phyloP scores from a whole-genome alignment of 768 basidiomycete species.

The Tephrocybe sp. region DNA sequence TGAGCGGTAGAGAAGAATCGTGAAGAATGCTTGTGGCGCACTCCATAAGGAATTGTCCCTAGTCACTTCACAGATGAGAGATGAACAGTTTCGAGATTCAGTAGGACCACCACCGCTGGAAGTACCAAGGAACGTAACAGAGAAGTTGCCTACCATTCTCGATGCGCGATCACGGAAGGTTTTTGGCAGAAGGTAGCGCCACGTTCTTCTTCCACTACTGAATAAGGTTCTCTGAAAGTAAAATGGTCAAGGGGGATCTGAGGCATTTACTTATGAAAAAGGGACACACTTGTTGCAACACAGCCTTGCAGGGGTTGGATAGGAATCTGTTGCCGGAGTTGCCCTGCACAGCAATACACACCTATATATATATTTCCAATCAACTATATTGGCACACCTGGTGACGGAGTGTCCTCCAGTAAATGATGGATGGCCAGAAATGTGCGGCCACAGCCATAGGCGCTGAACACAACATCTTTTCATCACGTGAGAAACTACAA shows the following conservation, averaged over 20 bases:
- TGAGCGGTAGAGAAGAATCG: neutral
- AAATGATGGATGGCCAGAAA: no score
- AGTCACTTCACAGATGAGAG: constrained; percentile 58
- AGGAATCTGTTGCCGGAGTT: constrained; percentile 1
- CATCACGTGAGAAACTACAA: neutral
- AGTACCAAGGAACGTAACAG: constrained; percentile 73
- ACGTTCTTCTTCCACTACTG: neutral
- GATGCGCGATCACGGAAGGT: neutral
- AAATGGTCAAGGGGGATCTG: neutral
- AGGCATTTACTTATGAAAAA: neutral
- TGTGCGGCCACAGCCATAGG: no score
- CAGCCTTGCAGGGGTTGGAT: constrained; percentile 6
- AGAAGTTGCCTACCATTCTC: constrained; percentile 40
- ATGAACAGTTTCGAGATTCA: constrained; percentile 72
- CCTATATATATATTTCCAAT: neutral
- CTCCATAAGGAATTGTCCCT: constrained; percentile 65
- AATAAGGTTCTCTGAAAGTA: constrained; percentile 2
- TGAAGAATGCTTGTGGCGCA: constrained; percentile 28
- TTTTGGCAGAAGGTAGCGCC: neutral
- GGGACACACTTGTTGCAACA: neutral
- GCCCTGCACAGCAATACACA: neutral
- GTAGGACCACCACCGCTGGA: constrained; percentile 76
- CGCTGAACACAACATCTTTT: neutral
- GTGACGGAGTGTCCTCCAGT: neutral
- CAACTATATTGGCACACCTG: neutral